Base-by-base conservation (phyloP, 495 filamentous ascomycete species). In the Elasticomyces elasticus region DNA sequence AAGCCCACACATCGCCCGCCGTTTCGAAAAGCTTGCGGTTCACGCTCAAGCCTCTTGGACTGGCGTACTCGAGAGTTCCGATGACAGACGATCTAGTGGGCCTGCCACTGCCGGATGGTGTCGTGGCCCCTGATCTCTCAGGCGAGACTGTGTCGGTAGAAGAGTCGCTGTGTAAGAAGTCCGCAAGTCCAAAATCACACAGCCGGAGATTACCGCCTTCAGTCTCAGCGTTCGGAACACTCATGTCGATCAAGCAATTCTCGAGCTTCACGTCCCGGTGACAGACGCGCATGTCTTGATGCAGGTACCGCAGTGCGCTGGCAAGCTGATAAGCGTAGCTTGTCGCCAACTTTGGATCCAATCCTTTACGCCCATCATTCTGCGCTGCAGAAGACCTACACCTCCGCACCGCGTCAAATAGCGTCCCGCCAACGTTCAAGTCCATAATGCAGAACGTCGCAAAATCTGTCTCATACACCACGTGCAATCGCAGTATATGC, bases 241-340 rank as follows among this genome's bases (percentile, higher is more conserved):
- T 67, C 58, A 72, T 68, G 57, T 87, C 83, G 23, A 88, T 62
- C 10, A 88, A 74, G 57, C 84, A 88, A 58, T 88, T 88, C 64
- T 88, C 84, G 6, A 87, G 75, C 67, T 88, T 88, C 62, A 88
- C 79, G 62, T 88, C 84, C 27, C 84, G 72, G 62, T 88, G 84
- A 9, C 86, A 79, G 35, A 88, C 75, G 1, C 76, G 74, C 25
- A 83, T 77, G 63, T 88, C 84, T 66, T 87, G 77, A 58, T 88
- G 84, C 1, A 88, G 67, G 66, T 88, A 88, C 20, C 84, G 77
- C 15, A 87, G 64, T 3, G 84, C 84, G 33, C 74, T 79, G 13
- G 83, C 81, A 17, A 88, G 74, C 66, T 87, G 82, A 59, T 80
- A 84, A 9, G 73, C 62, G 59, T 87, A 87, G 58, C 78, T 78